phyloP scores from a whole-genome alignment of 2,329 filamentous ascomycete genomes.

The Phyllosticta citrichinensis region DNA sequence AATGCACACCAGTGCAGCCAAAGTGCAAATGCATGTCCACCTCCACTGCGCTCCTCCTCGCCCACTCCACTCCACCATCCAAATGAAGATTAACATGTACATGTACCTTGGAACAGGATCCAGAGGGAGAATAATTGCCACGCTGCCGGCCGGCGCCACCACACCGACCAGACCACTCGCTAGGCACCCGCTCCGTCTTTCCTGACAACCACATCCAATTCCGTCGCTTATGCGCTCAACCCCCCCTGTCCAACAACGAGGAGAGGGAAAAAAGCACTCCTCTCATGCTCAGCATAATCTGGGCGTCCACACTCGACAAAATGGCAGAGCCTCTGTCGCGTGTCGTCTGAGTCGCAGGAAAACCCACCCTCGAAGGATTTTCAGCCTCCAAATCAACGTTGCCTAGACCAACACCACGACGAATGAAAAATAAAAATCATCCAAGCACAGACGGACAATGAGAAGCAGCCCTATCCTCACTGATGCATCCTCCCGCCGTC shows the following conservation, averaged over 20 bases:
- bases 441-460: background rate
- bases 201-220: background rate
- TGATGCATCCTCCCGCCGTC: background rate
- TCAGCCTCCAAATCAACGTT: constrained; percentile 5
- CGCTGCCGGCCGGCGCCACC: background rate
- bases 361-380: background rate
- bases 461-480: constrained; percentile 5
- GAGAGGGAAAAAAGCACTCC: background rate
- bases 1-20: background rate
- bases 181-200: background rate
- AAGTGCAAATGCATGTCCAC: background rate
- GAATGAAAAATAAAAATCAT: background rate
- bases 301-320: background rate
- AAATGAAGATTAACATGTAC: background rate
- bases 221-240: background rate
- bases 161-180: background rate
- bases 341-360: background rate
- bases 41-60: background rate
- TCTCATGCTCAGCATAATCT: background rate
- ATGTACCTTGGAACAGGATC: background rate
- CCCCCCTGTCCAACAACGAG: too few relatives aligned
- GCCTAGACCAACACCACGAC: too few relatives aligned
- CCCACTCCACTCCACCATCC: background rate
- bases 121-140: background rate
- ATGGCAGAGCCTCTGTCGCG: background rate